phyloP scores from a whole-genome alignment of 2,329 filamentous ascomycete species.

The Scedosporium minutisporum region DNA sequence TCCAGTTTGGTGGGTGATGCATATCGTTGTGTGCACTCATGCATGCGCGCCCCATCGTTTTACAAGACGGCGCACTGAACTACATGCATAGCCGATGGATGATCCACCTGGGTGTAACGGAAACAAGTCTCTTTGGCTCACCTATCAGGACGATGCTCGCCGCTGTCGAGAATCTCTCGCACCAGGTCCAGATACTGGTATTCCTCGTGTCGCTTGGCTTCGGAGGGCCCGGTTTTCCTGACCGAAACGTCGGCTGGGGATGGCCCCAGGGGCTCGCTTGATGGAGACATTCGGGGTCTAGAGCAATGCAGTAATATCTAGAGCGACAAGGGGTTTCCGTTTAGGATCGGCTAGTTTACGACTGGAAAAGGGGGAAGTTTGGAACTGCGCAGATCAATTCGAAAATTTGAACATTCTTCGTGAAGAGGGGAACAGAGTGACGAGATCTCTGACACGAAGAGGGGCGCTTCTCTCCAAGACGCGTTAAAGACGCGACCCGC shows the following conservation, averaged over 20 bases:
- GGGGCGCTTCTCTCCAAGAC: not conserved
- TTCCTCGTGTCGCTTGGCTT: constrained; percentile 58
- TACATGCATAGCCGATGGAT: not conserved
- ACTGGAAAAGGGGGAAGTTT: not conserved
- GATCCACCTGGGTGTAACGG: constrained; percentile 4
- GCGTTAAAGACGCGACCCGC: not conserved
- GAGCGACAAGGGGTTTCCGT: not conserved
- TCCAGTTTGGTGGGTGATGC: not conserved
- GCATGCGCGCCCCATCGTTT: not conserved
- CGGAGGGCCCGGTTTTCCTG: not conserved
- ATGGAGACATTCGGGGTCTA: not conserved
- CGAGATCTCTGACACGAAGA: not conserved
- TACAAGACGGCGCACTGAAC: not conserved
- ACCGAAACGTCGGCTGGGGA: not conserved
- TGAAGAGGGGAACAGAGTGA: not conserved
- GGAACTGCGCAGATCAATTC: not conserved
- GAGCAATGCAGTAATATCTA: not conserved
- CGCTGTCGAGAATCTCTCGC: constrained; percentile 67
- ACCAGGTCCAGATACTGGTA: constrained; percentile 89
- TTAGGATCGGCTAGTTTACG: not conserved
- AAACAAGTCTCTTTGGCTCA: constrained; percentile 22
- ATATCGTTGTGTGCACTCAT: not conserved
- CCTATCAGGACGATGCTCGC: constrained; percentile 85
- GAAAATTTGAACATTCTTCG: not conserved
- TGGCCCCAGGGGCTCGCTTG: not conserved